Base-by-base conservation (phyloP, 2,329 filamentous ascomycete species). In the Monosporascus sp. region DNA sequence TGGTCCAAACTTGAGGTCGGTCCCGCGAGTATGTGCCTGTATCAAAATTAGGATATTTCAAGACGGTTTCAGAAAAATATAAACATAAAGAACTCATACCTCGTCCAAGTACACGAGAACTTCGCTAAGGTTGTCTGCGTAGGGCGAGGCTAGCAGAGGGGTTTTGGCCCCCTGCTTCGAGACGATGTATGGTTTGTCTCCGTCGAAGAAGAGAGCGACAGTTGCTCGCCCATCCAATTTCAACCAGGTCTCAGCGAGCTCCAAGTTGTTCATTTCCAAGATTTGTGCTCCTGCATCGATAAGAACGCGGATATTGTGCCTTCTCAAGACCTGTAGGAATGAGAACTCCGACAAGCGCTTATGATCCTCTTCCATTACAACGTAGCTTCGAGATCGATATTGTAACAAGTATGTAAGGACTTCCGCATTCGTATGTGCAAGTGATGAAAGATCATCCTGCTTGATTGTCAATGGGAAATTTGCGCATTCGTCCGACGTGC, bases 241-340 rank as follows among this genome's bases (percentile, higher is more conserved):
- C 0, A 86, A 61, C 82, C 82, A 86, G 1, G 68, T 65, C 11
- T 67, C 68, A 0, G 73, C 81, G 0, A 86, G 65, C 0, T 67
- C 66, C 1, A 63, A 49, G 59, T 85, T 87, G 54, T 77, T 72
- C 70, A 82, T 79, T 59, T 88, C 85, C 0, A 88, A 63, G 16
- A 88, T 80, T 16, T 82, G 78, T 0, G 85, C 84, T 0, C 85
- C 85, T 0, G 82, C 79, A 62, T 88, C 85, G 1, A 88, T 83
- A 0, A 88, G 68, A 0, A 88, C 72, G 0, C 73, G 70, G 14
- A 85, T 82, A 0, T 59, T 47, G 0, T 53, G 56, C 0, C 57
- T 45, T 1, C 37, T 56, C 0, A 86, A 65, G 24, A 66, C 67
- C 0, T 52, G 2, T 0, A 86, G 66, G 0, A 87, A 66, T 0